Base-by-base conservation (phyloP, 2,329 filamentous ascomycete genomes). In the Xylaria sp. region DNA sequence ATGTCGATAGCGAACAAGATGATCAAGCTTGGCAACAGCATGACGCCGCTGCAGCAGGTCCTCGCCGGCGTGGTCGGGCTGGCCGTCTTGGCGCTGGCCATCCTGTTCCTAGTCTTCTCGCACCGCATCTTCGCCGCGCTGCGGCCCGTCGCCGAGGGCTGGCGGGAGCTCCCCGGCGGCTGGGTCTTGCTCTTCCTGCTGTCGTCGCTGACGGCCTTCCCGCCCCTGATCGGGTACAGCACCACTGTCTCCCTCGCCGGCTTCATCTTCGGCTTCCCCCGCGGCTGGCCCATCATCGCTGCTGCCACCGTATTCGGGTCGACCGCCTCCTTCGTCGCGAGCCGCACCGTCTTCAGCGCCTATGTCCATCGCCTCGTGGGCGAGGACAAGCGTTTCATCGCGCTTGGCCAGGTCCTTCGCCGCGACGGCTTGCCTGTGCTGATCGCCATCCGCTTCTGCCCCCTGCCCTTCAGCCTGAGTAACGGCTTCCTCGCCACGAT, bases 401-500 rank as follows among this genome's bases (percentile, higher is more conserved):
- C 96, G 4, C 86, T 99, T 30, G 89, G 92, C 24, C 87, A 98
- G 75, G 96, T 96, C 7, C 84, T 99, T 69, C 93, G 97, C 72
- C 90, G 93, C 76, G 96, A 99, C 76, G 96, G 96, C 0, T 81
- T 99, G 60, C 92, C 93, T 75, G 89, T 98, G 62, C 85, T 99
- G 54, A 90, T 93, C 70, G 97, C 96, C 87, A 96, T 99, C 74
- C 89, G 96, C 34, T 87, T 98, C 71, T 98, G 95, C 76, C 96
- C 96, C 1, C 79, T 99, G 68, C 96, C 96, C 14, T 99, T 97
- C 79, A 96, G 92, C 61, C 84, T 98, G 73, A 94, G 92, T 77
- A 99, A 99, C 78, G 96, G 94, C 59, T 97, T 97, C 69, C 88
- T 99, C 64, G 93, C 93, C 34, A 98, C 96, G 1, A 94, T 99